Conservation (phyloP, 768 basidiomycete species). For the Kwoniella shandongensis region DNA sequence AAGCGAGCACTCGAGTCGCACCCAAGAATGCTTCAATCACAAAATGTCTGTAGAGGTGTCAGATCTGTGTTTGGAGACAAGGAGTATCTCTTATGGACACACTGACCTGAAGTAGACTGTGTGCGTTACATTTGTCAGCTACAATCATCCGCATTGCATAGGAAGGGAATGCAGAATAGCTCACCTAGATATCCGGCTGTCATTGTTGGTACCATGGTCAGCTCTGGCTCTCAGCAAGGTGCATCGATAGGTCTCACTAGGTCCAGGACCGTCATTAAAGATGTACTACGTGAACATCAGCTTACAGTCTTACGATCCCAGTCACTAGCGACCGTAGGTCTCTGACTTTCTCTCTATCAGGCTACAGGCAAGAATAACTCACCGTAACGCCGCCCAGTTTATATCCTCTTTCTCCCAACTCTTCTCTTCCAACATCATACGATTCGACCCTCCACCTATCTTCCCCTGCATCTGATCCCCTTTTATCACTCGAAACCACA, state of each 20-base stretch:
- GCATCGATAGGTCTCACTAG: conserved; percentile 8
- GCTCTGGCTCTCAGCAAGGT: background rate
- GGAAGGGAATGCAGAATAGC: background rate
- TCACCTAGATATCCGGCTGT: conserved; percentile 29
- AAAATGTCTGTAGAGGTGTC: conserved; percentile 29
- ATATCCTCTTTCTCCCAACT: conserved; percentile 34
- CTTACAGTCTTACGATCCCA: background rate
- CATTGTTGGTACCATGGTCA: background rate
- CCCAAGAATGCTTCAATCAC: conserved; percentile 44
- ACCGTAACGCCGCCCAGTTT: conserved; percentile 39
- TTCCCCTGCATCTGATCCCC: conserved; percentile 29
- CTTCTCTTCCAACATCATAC: conserved; percentile 24
- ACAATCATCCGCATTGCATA: background rate
- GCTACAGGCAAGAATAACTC: too few species aligned
- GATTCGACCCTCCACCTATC: conserved; percentile 36
- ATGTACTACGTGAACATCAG: conserved; percentile 27
- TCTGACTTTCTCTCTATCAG: background rate
- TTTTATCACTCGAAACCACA: conserved; percentile 16
- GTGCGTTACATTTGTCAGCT: background rate
- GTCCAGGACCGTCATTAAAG: conserved; percentile 41
- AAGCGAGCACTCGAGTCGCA: conserved; percentile 30
- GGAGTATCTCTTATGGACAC: background rate
- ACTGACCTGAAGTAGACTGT: conserved; percentile 27
- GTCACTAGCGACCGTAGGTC: background rate
- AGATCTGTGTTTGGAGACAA: background rate